These are phyloP conservation scores for Avena atlantica DNA, from an alignment of 176 grass and related monocot species.

Conservation along the genomic window DNA sequence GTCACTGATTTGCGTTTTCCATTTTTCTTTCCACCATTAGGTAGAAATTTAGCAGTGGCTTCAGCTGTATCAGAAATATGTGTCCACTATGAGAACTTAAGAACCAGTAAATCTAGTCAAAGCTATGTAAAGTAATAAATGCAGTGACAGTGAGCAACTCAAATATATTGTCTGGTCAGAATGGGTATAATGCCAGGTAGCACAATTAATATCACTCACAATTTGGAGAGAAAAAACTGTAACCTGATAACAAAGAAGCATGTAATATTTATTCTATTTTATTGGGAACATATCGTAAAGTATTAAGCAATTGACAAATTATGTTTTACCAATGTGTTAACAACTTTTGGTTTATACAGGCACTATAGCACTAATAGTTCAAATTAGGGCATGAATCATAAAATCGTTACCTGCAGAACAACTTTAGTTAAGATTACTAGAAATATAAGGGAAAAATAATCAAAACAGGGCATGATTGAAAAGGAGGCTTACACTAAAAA, in stretches of 20 bases:
- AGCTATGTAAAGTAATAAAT: neutral
- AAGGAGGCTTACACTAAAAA: constrained; percentile 9
- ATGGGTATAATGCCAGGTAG: neutral
- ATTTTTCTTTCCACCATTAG: constrained; percentile 38
- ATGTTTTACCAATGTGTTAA: neutral
- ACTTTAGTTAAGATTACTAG: constrained; percentile 4
- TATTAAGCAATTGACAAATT: neutral
- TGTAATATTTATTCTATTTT: neutral
- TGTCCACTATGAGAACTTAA: constrained; percentile 33
- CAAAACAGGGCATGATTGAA: neutral
- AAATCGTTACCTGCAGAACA: neutral
- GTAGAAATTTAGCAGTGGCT: constrained; percentile 42
- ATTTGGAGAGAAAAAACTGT: neutral
- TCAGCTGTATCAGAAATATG: constrained; percentile 44
- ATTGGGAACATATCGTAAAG: neutral
- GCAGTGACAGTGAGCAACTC: neutral
- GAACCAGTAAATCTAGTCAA: constrained; percentile 17
- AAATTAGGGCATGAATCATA: neutral
- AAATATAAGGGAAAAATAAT: neutral
- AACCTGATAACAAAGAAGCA: neutral
- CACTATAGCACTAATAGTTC: neutral
- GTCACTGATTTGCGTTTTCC: constrained; percentile 58
- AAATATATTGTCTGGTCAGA: neutral
- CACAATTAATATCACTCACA: constrained; percentile 22
- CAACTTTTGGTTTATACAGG: neutral